Percentiles rank a stretch among this genome's conserved stretches.
phyloP scores from a whole-genome alignment of 768 basidiomycete genomes.

The Kwoniella shandongensis region DNA sequence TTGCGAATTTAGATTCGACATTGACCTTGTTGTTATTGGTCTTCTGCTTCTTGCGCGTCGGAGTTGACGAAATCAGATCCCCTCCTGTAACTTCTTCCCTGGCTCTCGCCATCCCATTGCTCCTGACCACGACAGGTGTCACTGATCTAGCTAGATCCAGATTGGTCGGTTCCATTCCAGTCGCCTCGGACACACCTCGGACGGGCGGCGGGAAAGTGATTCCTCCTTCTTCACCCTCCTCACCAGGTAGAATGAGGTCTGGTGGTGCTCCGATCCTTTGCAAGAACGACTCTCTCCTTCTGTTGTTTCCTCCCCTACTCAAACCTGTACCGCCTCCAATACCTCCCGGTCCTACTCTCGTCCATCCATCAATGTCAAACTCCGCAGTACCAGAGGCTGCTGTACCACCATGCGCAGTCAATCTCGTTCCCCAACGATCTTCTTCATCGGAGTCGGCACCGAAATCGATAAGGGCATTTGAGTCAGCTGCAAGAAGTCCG shows the following conservation, averaged over 20 bases:
- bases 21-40: not conserved
- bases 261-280: slow-evolving; percentile 11
- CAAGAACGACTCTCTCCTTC: slow-evolving; percentile 23
- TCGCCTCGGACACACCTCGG: slow-evolving; percentile 7
- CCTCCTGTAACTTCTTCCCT: slow-evolving; percentile 2
- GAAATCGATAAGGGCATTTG: not conserved
- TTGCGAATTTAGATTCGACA: not conserved
- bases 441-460: slow-evolving; percentile 3
- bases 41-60: slow-evolving; percentile 1
- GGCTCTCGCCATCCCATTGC: slow-evolving; percentile 1
- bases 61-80: not conserved
- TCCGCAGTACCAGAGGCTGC: slow-evolving; percentile 5
- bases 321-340: slow-evolving; percentile 6
- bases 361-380: slow-evolving; percentile 19
- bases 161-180: slow-evolving; percentile 16
- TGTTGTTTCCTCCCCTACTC: slow-evolving; percentile 24
- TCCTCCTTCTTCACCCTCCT: slow-evolving; percentile 6
- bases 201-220: slow-evolving; percentile 13
- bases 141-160: not conserved
- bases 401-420: slow-evolving; percentile 2
- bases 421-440: slow-evolving; percentile 3
- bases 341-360: not conserved
- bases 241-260: slow-evolving; percentile 6
- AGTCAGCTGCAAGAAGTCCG: too few relatives aligned
- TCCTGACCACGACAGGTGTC: slow-evolving; percentile 4